Evolutionary conservation across 805 yeast species (phyloP), one percentile per base, ranked within the genome.

Genomic region (Zygosaccharomyces bailii): DNA sequence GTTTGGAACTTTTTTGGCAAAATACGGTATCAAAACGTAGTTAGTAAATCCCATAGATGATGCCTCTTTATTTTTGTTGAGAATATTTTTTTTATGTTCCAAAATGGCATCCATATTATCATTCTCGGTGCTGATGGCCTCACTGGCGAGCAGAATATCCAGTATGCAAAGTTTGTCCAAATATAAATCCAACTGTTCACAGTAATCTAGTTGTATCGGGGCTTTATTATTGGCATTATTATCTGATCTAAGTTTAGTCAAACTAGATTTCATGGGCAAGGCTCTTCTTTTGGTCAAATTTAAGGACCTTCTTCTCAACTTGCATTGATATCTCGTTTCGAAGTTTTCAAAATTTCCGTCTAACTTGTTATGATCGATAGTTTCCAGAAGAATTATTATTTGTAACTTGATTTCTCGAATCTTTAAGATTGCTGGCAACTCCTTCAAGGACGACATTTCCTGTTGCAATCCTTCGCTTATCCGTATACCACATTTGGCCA

Each of bases 401-500:
- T 80, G 84, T 24, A 80, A 55, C 49, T 78, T 82, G 1, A 80
- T 74, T 50, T 79, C 84, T 27, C 83, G 62, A 2, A 75, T 65
- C 49, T 78, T 79, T 46, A 79, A 62, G 30, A 71, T 69, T 30
- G 65, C 57, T 2, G 68, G 54, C 1, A 74, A 47, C 11, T 61
- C 67, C 1, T 53, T 54, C n/a, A 24, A 11, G 1, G 65, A 32
- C 6, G 56, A 51, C 19, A 63, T 63, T 5, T 51, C 54, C 13
- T 33, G 31, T 41, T 17, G 21, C 31, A 9, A 21, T 43, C 8
- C 35, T n/a, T 27, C 13, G 13, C n/a, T n/a, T 10, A 30, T n/a
- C 24, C 14, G 31, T 4, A 46, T 20, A 17, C 34, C 35, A 16
- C 45, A 50, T 34, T 47, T 51, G 18, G 38, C 36, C 4, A 59